Conservation (phyloP, 495 filamentous ascomycete genomes). For the Daldinia vernicosa region DNA sequence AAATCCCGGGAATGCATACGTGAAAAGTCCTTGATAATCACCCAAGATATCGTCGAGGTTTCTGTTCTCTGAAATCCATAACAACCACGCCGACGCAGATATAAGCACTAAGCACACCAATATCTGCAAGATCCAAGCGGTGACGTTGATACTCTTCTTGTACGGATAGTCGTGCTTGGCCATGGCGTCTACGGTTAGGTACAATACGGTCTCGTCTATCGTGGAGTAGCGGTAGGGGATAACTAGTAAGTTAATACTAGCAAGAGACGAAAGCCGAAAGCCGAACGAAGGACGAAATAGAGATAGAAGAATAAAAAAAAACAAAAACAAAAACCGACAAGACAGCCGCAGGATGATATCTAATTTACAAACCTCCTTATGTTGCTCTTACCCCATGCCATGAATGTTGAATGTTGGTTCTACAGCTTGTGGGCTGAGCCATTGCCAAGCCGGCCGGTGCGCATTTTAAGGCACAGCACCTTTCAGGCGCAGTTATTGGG, state of each 20-base stretch:
- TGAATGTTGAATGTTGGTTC: constrained; percentile 11
- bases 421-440: constrained; percentile 4
- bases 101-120: constrained; percentile 33
- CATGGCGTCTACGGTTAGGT: constrained; percentile 6
- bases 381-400: background rate
- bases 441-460: constrained; percentile 23
- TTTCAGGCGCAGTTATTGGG: background rate
- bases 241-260: background rate
- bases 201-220: constrained; percentile 3
- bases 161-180: constrained; percentile 38
- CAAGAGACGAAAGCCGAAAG: background rate
- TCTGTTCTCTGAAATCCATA: constrained; percentile 7
- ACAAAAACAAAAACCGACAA: background rate
- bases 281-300: background rate
- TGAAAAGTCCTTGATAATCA: constrained; percentile 9
- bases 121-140: constrained; percentile 39
- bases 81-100: constrained; percentile 14
- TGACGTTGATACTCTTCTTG: constrained; percentile 35
- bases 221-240: background rate
- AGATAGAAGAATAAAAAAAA: background rate
- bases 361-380: background rate
- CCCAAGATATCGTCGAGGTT: background rate
- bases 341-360: background rate
- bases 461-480: constrained; percentile 6
- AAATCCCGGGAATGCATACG: constrained; percentile 9